These are phyloP conservation scores for Serendipita indica DNA, from an alignment of 768 basidiomycete genomes.

Conservation along the genomic window DNA sequence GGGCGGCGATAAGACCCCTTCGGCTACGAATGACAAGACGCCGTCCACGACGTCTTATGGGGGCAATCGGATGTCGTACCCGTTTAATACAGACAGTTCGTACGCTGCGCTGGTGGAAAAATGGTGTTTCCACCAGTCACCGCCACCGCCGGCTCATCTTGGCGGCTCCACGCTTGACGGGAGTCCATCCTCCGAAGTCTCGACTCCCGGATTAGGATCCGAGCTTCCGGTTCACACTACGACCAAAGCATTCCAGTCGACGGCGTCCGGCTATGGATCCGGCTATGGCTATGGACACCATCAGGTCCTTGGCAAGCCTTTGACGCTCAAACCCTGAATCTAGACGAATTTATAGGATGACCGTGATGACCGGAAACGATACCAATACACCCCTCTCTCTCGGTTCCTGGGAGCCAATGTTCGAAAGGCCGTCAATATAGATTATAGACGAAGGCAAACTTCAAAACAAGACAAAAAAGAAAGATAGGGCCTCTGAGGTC, in stretches of 20 bases:
- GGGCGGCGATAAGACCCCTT: too few relatives aligned
- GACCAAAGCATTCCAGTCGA: not conserved
- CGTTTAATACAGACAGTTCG: slow-evolving; percentile 2
- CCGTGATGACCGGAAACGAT: not conserved
- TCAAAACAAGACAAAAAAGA: too few relatives aligned
- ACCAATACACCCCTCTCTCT: not conserved
- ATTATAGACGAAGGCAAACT: too few relatives aligned
- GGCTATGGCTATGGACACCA: slow-evolving; percentile 9
- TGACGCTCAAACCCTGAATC: slow-evolving; percentile 4
- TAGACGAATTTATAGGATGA: not conserved
- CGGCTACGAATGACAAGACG: not conserved
- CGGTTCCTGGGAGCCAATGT: too few relatives aligned
- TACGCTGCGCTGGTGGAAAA: slow-evolving; percentile 5
- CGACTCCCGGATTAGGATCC: not conserved
- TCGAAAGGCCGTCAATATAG: too few relatives aligned
- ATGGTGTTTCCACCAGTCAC: slow-evolving; percentile 9
- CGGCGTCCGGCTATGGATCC: not conserved
- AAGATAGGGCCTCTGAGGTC: too few relatives aligned
- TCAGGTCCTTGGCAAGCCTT: not conserved
- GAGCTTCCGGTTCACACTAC: not conserved
- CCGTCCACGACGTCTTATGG: not conserved
- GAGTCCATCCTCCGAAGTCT: not conserved
- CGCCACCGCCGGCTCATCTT: not conserved
- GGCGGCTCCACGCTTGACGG: too few relatives aligned
- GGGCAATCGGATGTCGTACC: not conserved